A percentile compares a stretch with the other conserved stretches of the same genome.
Conservation (phyloP, 495 filamentous ascomycete genomes). For the Jackrogersella minutella region DNA sequence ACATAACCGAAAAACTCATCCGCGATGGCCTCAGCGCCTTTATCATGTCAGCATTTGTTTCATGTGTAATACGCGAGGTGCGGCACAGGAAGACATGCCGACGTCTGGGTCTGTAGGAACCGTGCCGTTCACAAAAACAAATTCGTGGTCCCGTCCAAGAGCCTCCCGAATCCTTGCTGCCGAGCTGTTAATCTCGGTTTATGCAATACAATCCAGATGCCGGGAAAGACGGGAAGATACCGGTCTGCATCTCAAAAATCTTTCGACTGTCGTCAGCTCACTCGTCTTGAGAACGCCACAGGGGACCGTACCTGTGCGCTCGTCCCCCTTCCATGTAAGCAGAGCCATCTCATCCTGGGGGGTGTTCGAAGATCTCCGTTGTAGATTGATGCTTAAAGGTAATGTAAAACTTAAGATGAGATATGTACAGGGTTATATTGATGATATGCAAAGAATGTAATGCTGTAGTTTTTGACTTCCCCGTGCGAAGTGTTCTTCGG, state of each 20-base stretch:
- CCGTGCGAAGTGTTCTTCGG: background rate
- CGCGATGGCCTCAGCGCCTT: constrained; percentile 40
- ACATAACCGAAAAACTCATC: constrained; percentile 44
- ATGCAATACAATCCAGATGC: background rate
- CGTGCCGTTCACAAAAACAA: constrained; percentile 41
- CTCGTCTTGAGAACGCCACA: background rate
- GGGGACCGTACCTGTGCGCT: constrained; percentile 36
- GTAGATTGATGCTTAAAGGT: background rate
- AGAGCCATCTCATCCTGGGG: constrained; percentile 30
- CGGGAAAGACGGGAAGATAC: constrained; percentile 21
- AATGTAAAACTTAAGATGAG: background rate
- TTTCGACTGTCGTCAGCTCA: constrained; percentile 21
- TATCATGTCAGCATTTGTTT: constrained; percentile 6
- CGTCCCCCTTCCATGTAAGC: constrained; percentile 38
- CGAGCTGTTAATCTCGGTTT: constrained; percentile 4
- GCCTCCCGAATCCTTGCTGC: constrained; percentile 38
- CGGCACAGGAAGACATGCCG: constrained; percentile 11
- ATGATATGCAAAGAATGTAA: constrained; percentile 6
- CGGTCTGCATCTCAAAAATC: constrained; percentile 45
- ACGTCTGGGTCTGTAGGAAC: constrained; percentile 36
- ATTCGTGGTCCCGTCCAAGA: constrained; percentile 40
- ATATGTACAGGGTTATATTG: constrained; percentile 5
- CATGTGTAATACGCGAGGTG: background rate
- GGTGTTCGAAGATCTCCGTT: background rate
- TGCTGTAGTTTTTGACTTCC: background rate